Evolutionary conservation across 306 rosid species (phyloP).

Genomic region (Carpinus fangiana): DNA sequence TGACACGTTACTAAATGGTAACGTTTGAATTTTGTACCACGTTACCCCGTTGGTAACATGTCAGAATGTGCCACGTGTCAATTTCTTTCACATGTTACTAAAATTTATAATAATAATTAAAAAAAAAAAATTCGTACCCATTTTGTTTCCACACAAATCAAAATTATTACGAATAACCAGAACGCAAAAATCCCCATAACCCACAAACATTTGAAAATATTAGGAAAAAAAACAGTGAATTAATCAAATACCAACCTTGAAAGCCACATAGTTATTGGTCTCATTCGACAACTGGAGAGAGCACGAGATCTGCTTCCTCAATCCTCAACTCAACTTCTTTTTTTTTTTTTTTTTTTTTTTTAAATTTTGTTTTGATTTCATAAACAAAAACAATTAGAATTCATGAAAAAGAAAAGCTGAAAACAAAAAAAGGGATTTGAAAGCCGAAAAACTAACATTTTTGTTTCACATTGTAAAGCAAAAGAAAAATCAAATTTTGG

Average conservation of each 20-base stretch:
- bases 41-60: too few species aligned
- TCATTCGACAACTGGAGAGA: slow-evolving; percentile 70
- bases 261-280: slow-evolving; percentile 70
- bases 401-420: slow-evolving; percentile 34
- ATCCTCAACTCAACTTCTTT: background rate
- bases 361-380: background rate
- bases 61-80: too few species aligned
- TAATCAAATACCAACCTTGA: slow-evolving; percentile 52
- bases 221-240: slow-evolving; percentile 28
- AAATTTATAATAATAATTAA: too few species aligned
- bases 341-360: too few species aligned
- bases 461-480: background rate
- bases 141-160: slow-evolving; percentile 35
- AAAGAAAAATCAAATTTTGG: slow-evolving; percentile 2
- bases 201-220: background rate
- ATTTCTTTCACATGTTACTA: too few species aligned
- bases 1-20: too few species aligned
- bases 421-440: slow-evolving; percentile 33
- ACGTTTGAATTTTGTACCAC: too few species aligned
- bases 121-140: too few species aligned
- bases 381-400: slow-evolving; percentile 12
- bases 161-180: slow-evolving; percentile 25
- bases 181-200: slow-evolving; percentile 8
- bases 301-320: slow-evolving; percentile 89
- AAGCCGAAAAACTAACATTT: background rate